Evolutionary conservation across 176 grass and related monocot genomes (phyloP).

Genomic region (Aegilops speltoides): DNA sequence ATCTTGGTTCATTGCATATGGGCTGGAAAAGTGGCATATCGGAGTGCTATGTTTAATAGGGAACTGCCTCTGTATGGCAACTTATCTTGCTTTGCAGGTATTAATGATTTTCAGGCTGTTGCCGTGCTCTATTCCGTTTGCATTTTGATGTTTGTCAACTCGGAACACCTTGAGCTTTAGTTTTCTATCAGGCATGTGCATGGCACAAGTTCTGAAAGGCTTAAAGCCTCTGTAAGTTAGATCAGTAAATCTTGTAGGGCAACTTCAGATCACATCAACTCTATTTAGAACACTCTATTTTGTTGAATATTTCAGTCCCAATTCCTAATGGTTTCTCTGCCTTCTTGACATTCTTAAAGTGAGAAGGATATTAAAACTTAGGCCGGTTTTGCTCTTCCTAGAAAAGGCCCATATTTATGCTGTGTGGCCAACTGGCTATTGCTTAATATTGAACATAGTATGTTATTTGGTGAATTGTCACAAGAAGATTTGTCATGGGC

Average conservation of each 20-base stretch:
- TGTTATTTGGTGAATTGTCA: not conserved
- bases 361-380: not conserved
- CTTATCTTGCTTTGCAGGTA: conserved; percentile 95
- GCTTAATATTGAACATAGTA: conserved; percentile 9
- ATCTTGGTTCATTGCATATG: conserved; percentile 43
- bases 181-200: not conserved
- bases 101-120: conserved; percentile 8
- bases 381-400: not conserved
- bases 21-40: conserved; percentile 76
- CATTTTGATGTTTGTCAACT: not conserved
- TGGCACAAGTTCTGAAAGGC: not conserved
- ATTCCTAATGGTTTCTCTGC: conserved; percentile 3
- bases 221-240: conserved; percentile 4
- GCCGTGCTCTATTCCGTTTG: not conserved
- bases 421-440: not conserved
- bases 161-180: not conserved
- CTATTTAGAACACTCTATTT: not conserved
- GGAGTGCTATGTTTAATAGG: conserved; percentile 87
- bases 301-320: conserved; percentile 1
- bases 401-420: not conserved
- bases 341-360: not conserved
- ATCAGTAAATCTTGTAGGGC: not conserved
- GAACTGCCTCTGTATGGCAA: conserved; percentile 88
- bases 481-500: conserved; percentile 17
- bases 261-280: not conserved